Base-by-base conservation (phyloP, 2,329 filamentous ascomycete species). In the Xylaria sp. region DNA sequence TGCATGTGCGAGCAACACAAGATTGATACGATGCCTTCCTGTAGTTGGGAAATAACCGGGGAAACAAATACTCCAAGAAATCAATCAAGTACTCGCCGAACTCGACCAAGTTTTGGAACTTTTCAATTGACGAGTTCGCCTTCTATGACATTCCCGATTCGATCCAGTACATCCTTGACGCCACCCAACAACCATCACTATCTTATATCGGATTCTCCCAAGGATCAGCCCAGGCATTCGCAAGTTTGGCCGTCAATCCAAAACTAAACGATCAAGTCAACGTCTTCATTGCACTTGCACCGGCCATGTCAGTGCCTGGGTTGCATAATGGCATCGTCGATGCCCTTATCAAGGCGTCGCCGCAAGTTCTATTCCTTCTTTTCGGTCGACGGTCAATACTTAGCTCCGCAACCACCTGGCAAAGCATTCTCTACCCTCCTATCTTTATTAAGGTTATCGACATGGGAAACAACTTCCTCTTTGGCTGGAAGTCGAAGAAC, bases 11-110 rank as follows among this genome's bases (percentile, higher is more conserved):
- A 46, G 55, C 20, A 39, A 41, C 13, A 51, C 60, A 15, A 33
- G 12, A 69, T 77, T 82, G 62, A 82, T 61, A 2, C 9, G 62
- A 82, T 61, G 2, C 9, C 46, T 6, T 9, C 20, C 15, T 51
- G 36, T 68, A 92, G 93, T 86, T 99, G 71, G 96, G 96, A 60
- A 99, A 99, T 80, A 99, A 99, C 78, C 91, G 96, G 43, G 96
- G 96, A 59, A 99, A 99, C 86, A 99, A 99, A 79, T 99, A 99
- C 82, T 97, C 94, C 55, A 99, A 98, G 81, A 99, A 99, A 82
- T 94, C 91, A 2, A 89, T 94, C 61, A 87, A 91, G 68, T 85
- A 86, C 71, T 91, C 93, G 0, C 94, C 96, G 0, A 91, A 89
- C 0, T 91, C 92, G 2, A 83, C 86, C 46, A 86, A 89, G 15